These are phyloP conservation scores for Acrocalymma vagum DNA, from an alignment of 2,329 filamentous ascomycete species.

Conservation along the genomic window DNA sequence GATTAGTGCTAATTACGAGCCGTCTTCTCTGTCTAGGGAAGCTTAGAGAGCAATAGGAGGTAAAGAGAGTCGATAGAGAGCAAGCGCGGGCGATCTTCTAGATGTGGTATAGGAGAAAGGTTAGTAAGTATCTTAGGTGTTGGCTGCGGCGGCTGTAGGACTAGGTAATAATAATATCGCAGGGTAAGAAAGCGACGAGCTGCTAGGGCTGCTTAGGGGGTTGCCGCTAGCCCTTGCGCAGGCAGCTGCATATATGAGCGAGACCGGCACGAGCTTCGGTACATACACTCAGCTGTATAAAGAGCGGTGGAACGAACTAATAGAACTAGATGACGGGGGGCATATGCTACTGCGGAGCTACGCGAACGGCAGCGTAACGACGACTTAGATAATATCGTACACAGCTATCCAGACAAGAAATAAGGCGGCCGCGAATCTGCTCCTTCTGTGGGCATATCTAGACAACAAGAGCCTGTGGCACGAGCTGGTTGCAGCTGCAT, in stretches of 20 bases:
- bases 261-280: constrained; percentile 21
- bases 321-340: constrained; percentile 11
- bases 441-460: constrained; percentile 21
- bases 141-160: too few relatives aligned
- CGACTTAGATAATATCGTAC: constrained; percentile 35
- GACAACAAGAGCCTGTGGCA: constrained; percentile 26
- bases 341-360: constrained; percentile 31
- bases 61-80: constrained; percentile 13
- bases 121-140: too few relatives aligned
- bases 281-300: constrained; percentile 34
- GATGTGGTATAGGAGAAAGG: constrained; percentile 9
- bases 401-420: constrained; percentile 16
- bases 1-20: constrained; percentile 29
- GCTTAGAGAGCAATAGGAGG: constrained; percentile 20
- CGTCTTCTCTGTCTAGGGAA: constrained; percentile 22
- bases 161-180: too few relatives aligned
- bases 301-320: constrained; percentile 33
- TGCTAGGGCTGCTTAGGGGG: constrained; percentile 25
- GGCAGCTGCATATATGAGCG: constrained; percentile 29
- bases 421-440: constrained; percentile 25
- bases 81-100: constrained; percentile 19
- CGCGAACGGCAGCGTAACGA: constrained; percentile 32
- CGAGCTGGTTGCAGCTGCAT: constrained; percentile 19
- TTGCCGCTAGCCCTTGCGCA: constrained; percentile 31
- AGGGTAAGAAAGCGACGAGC: constrained; percentile 9